These are phyloP conservation scores for Scytalidium lignicola DNA, from an alignment of 2,329 filamentous ascomycete genomes.

Conservation along the genomic window DNA sequence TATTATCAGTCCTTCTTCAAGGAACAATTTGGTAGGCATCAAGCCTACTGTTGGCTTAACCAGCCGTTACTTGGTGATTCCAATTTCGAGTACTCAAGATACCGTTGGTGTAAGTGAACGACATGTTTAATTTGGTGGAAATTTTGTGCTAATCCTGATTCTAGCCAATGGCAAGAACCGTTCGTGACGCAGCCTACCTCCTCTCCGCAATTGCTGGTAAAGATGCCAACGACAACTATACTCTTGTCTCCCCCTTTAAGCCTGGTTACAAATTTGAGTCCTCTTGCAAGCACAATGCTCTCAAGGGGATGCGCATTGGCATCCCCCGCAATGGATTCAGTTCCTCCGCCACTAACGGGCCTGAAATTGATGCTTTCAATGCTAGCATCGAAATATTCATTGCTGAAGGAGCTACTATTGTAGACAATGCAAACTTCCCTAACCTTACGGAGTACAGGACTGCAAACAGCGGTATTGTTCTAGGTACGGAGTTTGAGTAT, in stretches of 20 bases:
- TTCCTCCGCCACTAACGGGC: slow-evolving; percentile 22
- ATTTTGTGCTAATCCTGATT: slow-evolving; percentile 30
- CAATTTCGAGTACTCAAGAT: slow-evolving; percentile 58
- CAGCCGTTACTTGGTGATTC: slow-evolving; percentile 56
- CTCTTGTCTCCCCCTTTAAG: slow-evolving; percentile 46
- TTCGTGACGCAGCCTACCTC: slow-evolving; percentile 58
- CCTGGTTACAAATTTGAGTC: slow-evolving; percentile 52
- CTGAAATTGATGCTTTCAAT: slow-evolving; percentile 47
- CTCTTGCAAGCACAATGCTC: slow-evolving; percentile 46
- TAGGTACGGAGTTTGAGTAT: slow-evolving; percentile 52
- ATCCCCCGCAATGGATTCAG: slow-evolving; percentile 53
- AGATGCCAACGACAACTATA: slow-evolving; percentile 58
- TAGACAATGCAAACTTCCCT: slow-evolving; percentile 54
- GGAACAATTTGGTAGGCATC: slow-evolving; percentile 61
- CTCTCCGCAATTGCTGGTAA: slow-evolving; percentile 57
- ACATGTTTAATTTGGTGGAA: slow-evolving; percentile 61
- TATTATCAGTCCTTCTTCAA: slow-evolving; percentile 49
- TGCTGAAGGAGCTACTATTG: slow-evolving; percentile 49
- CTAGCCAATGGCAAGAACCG: slow-evolving; percentile 58
- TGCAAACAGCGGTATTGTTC: slow-evolving; percentile 28
- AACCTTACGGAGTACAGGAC: slow-evolving; percentile 38
- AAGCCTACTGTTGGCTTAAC: slow-evolving; percentile 64
- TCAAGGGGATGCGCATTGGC: slow-evolving; percentile 55
- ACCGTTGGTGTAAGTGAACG: slow-evolving; percentile 44
- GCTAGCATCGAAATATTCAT: slow-evolving; percentile 43